These are phyloP conservation scores for Podospora pseudoanserina DNA, from an alignment of 495 filamentous ascomycete species.

Conservation along the genomic window DNA sequence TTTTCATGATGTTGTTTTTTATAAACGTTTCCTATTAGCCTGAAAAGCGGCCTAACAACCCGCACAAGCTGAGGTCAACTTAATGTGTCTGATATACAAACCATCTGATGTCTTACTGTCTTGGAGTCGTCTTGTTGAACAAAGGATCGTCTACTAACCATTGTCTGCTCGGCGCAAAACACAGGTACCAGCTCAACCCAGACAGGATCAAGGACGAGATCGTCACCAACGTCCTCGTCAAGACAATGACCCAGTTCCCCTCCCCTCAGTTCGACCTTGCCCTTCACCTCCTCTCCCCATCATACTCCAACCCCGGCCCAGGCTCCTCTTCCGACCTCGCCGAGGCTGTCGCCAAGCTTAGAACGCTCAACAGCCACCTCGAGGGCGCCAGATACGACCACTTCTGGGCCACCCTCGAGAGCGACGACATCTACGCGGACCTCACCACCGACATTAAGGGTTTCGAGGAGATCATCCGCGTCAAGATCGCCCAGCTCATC, in stretches of 20 bases:
- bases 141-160: constrained; percentile 13
- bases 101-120: constrained; percentile 9
- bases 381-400: constrained; percentile 77
- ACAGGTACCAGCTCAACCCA: constrained; percentile 99
- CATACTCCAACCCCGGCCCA: constrained; percentile 37
- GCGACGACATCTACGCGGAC: constrained; percentile 94
- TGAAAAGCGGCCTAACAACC: constrained; percentile 56
- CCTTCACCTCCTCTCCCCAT: constrained; percentile 76
- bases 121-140: neutral
- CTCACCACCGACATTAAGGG: constrained; percentile 88
- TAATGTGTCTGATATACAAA: constrained; percentile 39
- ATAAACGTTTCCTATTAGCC: constrained; percentile 97
- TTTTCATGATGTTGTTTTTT: constrained; percentile 60
- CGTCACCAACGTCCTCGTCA: constrained; percentile 97
- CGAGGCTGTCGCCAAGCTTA: constrained; percentile 88
- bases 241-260: constrained; percentile 95
- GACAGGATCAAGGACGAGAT: constrained; percentile 95
- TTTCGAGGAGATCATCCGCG: constrained; percentile 93
- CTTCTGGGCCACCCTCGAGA: constrained; percentile 92
- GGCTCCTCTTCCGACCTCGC: constrained; percentile 56
- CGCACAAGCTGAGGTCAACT: constrained; percentile 44
- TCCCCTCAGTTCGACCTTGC: constrained; percentile 91
- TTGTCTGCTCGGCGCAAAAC: neutral
- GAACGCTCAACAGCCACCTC: constrained; percentile 76
- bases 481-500: constrained; percentile 85